Evolutionary conservation across 768 basidiomycete genomes (phyloP).

Genomic region (Tylopilus plumbeoviolaceoides): DNA sequence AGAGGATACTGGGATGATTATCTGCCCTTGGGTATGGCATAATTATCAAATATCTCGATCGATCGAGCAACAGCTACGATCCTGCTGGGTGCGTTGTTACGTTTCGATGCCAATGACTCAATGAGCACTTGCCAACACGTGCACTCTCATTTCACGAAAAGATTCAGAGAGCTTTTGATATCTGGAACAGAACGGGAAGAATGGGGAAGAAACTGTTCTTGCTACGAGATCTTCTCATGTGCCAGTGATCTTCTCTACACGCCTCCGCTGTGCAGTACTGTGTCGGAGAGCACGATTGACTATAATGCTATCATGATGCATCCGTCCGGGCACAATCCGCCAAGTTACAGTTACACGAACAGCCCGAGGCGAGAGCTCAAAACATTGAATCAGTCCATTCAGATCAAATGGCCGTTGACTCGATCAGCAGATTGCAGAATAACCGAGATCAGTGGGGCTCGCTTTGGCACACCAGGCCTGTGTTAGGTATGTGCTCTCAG

Average conservation of each 20-base stretch:
- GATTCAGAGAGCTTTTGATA: not conserved
- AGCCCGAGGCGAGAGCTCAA: not conserved
- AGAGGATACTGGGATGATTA: not conserved
- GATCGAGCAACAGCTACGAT: not conserved
- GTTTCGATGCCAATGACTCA: too few relatives aligned
- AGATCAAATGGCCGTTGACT: not conserved
- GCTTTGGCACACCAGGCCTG: not conserved
- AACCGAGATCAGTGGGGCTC: not conserved
- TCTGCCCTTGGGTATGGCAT: not conserved
- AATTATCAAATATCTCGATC: not conserved
- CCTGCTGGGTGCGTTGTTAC: not conserved
- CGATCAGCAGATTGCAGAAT: not conserved
- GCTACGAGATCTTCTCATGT: not conserved
- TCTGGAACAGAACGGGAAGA: not conserved
- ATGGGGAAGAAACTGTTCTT: not conserved
- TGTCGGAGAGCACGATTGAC: not conserved
- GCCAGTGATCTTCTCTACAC: not conserved
- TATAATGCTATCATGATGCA: not conserved
- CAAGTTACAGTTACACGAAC: not conserved
- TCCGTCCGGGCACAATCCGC: not conserved
- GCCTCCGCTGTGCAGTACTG: not conserved
- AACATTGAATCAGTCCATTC: too few relatives aligned
- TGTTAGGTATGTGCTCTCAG: not conserved
- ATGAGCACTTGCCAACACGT: too few relatives aligned
- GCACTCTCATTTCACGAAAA: not conserved